Percentiles rank a stretch among this genome's conserved stretches.
phyloP scores from a whole-genome alignment of 441 rosid species.

The Pelargonium cotyledonis region DNA sequence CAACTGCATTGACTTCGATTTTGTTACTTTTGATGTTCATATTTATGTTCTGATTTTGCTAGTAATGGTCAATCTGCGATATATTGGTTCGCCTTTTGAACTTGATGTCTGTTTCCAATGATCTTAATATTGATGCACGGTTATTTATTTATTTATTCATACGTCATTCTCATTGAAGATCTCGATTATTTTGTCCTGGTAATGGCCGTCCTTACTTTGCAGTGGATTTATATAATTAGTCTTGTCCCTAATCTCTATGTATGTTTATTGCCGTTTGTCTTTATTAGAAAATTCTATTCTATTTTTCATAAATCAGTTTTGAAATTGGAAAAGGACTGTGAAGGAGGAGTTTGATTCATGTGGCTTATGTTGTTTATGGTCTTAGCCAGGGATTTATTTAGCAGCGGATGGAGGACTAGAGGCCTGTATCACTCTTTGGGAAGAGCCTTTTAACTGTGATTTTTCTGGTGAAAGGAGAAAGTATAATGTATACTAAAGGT shows the following conservation, averaged over 20 bases:
- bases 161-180: constrained; percentile 22
- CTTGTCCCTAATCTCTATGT: neutral
- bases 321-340: neutral
- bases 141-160: neutral
- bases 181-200: constrained; percentile 22
- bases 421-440: neutral
- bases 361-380: neutral
- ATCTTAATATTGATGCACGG: constrained; percentile 1
- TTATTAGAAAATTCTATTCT: neutral
- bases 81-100: neutral
- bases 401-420: constrained; percentile 1
- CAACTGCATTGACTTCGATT: constrained; percentile 24
- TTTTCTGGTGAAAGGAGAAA: neutral
- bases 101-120: neutral
- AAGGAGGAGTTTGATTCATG: neutral
- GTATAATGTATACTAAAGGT: constrained; percentile 44
- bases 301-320: neutral
- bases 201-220: constrained; percentile 7
- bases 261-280: neutral
- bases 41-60: neutral
- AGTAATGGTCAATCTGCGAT: neutral
- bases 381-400: neutral
- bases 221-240: constrained; percentile 1
- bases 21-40: neutral
- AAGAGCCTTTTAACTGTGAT: constrained; percentile 4